A percentile compares a stretch with the other conserved stretches of the same genome.
Conservation (phyloP, 768 basidiomycete genomes). For the Leccinum longicurvipes region DNA sequence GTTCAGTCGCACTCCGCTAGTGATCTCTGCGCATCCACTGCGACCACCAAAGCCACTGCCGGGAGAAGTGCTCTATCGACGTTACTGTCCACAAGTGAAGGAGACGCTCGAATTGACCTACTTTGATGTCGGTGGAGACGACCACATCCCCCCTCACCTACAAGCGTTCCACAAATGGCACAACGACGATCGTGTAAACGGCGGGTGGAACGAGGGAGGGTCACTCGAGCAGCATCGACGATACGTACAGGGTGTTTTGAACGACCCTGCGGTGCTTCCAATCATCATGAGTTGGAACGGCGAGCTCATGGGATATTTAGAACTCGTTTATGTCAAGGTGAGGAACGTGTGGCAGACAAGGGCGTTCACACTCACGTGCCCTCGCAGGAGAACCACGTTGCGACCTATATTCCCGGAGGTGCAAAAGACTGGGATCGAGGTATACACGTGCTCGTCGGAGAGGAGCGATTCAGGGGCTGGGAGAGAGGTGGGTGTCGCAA, state of each 20-base stretch:
- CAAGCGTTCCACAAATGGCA: conserved; percentile 48
- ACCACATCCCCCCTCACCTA: conserved; percentile 31
- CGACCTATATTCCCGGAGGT: conserved; percentile 25
- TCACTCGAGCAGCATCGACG: conserved; percentile 41
- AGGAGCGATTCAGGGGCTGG: conserved; percentile 43
- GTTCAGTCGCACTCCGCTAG: conserved; percentile 44
- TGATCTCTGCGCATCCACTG: conserved; percentile 51
- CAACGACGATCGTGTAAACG: conserved; percentile 44
- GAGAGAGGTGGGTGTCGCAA: conserved; percentile 35
- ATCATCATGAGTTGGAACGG: conserved; percentile 48
- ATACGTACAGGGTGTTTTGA: conserved; percentile 36
- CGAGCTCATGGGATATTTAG: conserved; percentile 41
- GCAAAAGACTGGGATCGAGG: conserved; percentile 35
- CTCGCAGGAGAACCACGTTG: conserved; percentile 19
- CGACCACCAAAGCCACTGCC: conserved; percentile 44
- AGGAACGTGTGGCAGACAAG: background rate
- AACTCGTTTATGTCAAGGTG: conserved; percentile 47
- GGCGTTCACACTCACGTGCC: background rate
- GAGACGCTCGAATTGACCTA: conserved; percentile 30
- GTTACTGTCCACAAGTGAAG: conserved; percentile 34
- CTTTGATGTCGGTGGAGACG: conserved; percentile 22
- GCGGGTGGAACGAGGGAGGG: conserved; percentile 45
- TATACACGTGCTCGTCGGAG: conserved; percentile 45
- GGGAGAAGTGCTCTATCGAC: conserved; percentile 40
- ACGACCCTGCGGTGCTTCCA: conserved; percentile 38